Percentiles rank a stretch among this genome's conserved stretches.
Conservation (phyloP, 2,329 filamentous ascomycete genomes). For the Monilinia fructigena region DNA sequence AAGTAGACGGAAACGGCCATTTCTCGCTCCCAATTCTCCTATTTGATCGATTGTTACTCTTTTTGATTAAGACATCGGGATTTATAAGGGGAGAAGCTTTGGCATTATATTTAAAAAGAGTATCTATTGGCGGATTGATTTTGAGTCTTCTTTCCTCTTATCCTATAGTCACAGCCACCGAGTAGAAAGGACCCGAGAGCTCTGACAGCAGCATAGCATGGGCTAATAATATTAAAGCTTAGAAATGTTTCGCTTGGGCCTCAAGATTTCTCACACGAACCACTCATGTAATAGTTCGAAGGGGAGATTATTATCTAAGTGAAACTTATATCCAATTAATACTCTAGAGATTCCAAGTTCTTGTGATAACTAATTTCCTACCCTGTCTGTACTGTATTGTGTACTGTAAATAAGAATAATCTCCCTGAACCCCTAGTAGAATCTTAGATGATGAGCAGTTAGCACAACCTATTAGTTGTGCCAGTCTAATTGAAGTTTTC, state of each 20-base stretch:
- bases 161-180: constrained; percentile 20
- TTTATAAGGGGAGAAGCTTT: constrained; percentile 5
- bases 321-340: constrained; percentile 7
- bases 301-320: neutral
- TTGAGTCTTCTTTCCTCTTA: constrained; percentile 2
- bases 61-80: constrained; percentile 5
- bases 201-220: constrained; percentile 19
- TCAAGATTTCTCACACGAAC: constrained; percentile 2
- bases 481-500: neutral
- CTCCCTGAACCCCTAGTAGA: neutral
- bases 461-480: neutral
- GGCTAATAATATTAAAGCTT: neutral
- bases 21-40: constrained; percentile 8
- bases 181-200: constrained; percentile 20
- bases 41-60: neutral
- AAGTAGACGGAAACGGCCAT: constrained; percentile 18
- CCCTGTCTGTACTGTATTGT: neutral
- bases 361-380: neutral
- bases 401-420: neutral
- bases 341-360: neutral
- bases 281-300: neutral
- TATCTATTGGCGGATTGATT: constrained; percentile 13
- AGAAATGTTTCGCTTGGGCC: constrained; percentile 13
- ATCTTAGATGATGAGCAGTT: neutral
- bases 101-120: neutral